Evolutionary conservation across 768 basidiomycete genomes (phyloP).

Genomic region (Pulveroboletus sp.): DNA sequence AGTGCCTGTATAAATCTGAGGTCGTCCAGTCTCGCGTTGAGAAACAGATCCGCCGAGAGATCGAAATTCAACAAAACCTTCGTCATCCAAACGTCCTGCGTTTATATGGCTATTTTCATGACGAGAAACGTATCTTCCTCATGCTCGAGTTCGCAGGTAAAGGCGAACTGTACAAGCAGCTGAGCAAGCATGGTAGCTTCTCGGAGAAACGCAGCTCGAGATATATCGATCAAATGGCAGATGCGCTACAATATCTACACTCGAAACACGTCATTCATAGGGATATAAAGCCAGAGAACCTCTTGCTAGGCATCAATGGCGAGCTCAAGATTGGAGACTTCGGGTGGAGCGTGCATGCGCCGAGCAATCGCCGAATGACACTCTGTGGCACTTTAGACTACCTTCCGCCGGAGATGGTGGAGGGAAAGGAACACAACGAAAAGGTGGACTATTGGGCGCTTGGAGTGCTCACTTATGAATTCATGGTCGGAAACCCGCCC

Average conservation of each 20-base stretch:
- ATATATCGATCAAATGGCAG: constrained; percentile 98
- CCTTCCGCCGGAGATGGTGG: constrained; percentile 98
- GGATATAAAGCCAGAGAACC: constrained; percentile 98
- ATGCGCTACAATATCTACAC: constrained; percentile 89
- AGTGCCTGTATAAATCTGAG: constrained; percentile 95
- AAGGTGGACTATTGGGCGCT: constrained; percentile 96
- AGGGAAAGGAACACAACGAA: constrained; percentile 83
- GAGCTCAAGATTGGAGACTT: constrained; percentile 99
- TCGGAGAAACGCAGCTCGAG: constrained; percentile 82
- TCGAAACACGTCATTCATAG: constrained; percentile 96
- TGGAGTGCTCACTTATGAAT: constrained; percentile 95
- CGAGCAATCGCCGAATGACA: constrained; percentile 82
- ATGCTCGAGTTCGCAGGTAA: constrained; percentile 98
- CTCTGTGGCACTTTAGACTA: constrained; percentile 96
- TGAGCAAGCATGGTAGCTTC: constrained; percentile 82
- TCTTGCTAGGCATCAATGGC: constrained; percentile 90
- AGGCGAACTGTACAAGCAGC: constrained; percentile 95
- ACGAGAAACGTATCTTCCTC: constrained; percentile 94
- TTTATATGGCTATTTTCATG: constrained; percentile 97
- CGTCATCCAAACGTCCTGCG: constrained; percentile 93
- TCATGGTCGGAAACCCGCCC: constrained; percentile 76
- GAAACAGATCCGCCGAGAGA: constrained; percentile 95
- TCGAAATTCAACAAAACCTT: constrained; percentile 96
- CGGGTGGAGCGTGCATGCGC: constrained; percentile 98
- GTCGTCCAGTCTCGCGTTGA: constrained; percentile 89